These are phyloP conservation scores for Aspergillus pseudoterreus DNA, from an alignment of 2,329 filamentous ascomycete species.

Conservation along the genomic window DNA sequence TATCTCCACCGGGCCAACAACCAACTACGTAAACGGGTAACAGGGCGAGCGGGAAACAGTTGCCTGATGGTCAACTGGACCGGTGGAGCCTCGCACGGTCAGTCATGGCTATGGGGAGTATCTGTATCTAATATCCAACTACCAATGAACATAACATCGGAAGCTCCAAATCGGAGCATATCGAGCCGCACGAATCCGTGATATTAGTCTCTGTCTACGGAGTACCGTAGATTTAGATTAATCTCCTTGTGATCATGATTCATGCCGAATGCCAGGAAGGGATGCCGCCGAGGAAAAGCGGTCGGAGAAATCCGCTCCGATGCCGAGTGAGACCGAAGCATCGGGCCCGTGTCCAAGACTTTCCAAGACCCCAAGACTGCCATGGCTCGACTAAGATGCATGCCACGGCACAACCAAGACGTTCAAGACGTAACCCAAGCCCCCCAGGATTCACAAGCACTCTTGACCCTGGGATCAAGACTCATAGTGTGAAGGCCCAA, in stretches of 20 bases:
- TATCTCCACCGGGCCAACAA: background rate
- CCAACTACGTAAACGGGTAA: too few relatives aligned
- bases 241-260: background rate
- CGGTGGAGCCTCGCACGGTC: background rate
- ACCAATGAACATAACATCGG: background rate
- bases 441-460: conserved; percentile 5
- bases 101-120: background rate
- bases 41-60: background rate
- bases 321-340: conserved; percentile 2
- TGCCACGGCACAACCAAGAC: background rate
- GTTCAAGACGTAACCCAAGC: background rate
- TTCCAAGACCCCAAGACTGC: conserved; percentile 1
- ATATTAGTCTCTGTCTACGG: background rate
- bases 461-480: background rate
- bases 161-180: background rate
- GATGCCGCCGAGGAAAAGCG: background rate
- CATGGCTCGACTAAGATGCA: background rate
- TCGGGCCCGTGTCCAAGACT: background rate
- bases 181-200: too few relatives aligned
- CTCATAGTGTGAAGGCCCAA: conserved; percentile 2
- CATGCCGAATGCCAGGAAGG: background rate
- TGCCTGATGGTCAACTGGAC: background rate
- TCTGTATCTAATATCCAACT: background rate
- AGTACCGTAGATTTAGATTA: background rate
- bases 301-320: conserved; percentile 2